phyloP scores from a whole-genome alignment of 805 yeast species.

The Saccharomycopsis sp. region DNA sequence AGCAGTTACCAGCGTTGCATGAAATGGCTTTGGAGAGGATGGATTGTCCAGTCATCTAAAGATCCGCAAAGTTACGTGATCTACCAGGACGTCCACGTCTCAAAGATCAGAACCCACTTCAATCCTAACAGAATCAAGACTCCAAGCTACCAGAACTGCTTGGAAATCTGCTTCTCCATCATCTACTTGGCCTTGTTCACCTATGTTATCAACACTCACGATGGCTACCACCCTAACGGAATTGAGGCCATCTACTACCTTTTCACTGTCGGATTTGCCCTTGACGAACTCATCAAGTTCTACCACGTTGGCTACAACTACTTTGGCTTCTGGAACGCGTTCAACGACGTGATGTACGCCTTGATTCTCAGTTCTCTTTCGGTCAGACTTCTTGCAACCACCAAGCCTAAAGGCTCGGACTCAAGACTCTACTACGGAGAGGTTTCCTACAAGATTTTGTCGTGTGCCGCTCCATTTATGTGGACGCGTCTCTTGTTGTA shows the following conservation, averaged over 20 bases:
- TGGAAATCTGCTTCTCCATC: constrained; percentile 62
- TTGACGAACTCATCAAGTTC: constrained; percentile 63
- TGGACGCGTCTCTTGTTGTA: constrained; percentile 74
- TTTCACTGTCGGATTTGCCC: constrained; percentile 57
- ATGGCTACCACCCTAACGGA: constrained; percentile 29
- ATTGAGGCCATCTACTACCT: constrained; percentile 53
- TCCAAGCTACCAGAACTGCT: constrained; percentile 68
- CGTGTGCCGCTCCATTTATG: constrained; percentile 80
- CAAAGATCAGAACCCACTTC: constrained; percentile 54
- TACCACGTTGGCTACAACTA: constrained; percentile 71
- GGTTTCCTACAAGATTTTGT: constrained; percentile 53
- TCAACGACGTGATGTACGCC: constrained; percentile 63
- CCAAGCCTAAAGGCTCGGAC: constrained; percentile 24
- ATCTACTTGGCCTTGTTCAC: constrained; percentile 58
- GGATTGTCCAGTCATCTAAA: constrained; percentile 68
- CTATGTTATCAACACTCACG: constrained; percentile 32
- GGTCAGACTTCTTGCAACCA: constrained; percentile 22
- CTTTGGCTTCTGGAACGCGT: constrained; percentile 69
- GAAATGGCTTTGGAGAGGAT: constrained; percentile 87
- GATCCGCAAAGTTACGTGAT: constrained; percentile 67
- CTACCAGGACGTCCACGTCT: constrained; percentile 51
- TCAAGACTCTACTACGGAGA: constrained; percentile 18
- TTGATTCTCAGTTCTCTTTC: constrained; percentile 35
- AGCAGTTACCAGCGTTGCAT: constrained; percentile 80
- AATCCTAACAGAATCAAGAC: constrained; percentile 78